phyloP scores from a whole-genome alignment of 768 basidiomycete genomes.

The Coprinopsis cinerea region DNA sequence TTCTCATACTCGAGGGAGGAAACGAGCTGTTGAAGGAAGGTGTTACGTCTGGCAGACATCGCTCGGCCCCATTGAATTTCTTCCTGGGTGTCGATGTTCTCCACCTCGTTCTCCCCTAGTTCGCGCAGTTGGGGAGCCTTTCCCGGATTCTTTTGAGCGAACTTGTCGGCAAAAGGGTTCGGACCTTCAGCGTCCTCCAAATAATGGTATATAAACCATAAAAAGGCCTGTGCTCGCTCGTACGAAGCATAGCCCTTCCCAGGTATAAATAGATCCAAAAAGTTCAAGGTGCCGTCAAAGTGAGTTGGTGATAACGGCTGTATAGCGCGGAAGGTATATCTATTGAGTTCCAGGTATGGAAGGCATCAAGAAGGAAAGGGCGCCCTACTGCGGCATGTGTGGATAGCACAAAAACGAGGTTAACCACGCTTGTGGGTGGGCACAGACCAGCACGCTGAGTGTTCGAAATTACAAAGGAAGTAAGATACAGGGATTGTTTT shows the following conservation, averaged over 20 bases:
- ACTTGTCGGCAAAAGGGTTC: constrained; percentile 76
- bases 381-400: constrained; percentile 67
- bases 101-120: constrained; percentile 53
- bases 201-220: constrained; percentile 82
- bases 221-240: constrained; percentile 72
- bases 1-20: constrained; percentile 47
- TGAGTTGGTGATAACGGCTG: constrained; percentile 61
- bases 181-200: constrained; percentile 55
- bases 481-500: constrained; percentile 8
- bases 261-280: constrained; percentile 82
- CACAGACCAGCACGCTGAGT: constrained; percentile 48
- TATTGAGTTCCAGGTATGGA: not conserved
- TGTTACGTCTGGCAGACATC: constrained; percentile 69
- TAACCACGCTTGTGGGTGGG: constrained; percentile 83
- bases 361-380: constrained; percentile 1
- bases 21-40: constrained; percentile 67
- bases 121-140: constrained; percentile 60
- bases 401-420: constrained; percentile 78
- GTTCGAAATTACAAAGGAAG: constrained; percentile 12
- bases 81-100: constrained; percentile 75
- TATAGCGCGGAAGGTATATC: not conserved
- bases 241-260: constrained; percentile 58
- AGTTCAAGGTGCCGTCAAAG: constrained; percentile 70
- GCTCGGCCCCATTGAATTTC: constrained; percentile 73
- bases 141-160: constrained; percentile 46